Conservation (phyloP, 1,284 basidiomycete species). For the Boletus mariae region DNA sequence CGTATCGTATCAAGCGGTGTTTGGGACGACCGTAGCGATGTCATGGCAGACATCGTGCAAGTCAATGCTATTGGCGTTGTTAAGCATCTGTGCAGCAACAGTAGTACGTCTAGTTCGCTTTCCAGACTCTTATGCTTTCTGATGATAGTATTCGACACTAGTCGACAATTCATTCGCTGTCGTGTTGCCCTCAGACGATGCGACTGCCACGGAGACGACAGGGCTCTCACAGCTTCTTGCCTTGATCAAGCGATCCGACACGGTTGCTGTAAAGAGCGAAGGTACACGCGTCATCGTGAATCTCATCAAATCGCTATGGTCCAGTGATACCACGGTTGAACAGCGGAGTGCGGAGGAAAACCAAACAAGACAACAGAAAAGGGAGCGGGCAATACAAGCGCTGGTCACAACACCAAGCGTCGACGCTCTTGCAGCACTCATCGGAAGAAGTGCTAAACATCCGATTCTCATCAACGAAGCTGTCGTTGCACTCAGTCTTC, state of each 20-base stretch:
- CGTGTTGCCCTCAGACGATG: slow-evolving; percentile 41
- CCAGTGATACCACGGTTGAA: slow-evolving; percentile 40
- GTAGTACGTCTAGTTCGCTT: slow-evolving; percentile 48
- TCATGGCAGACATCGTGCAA: slow-evolving; percentile 81
- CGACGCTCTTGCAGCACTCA: slow-evolving; percentile 65
- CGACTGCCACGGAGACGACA: slow-evolving; percentile 30
- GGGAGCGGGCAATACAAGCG: slow-evolving; percentile 51
- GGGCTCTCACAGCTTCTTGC: slow-evolving; percentile 70
- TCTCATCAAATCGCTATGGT: slow-evolving; percentile 69
- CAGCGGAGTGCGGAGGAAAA: slow-evolving; percentile 25
- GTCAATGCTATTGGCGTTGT: slow-evolving; percentile 83
- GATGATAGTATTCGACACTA: slow-evolving; percentile 30
- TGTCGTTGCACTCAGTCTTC: slow-evolving; percentile 76
- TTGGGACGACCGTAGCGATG: slow-evolving; percentile 69
- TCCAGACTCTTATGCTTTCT: slow-evolving; percentile 1
- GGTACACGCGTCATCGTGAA: slow-evolving; percentile 87
- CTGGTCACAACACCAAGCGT: slow-evolving; percentile 54
- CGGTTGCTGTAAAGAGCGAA: slow-evolving; percentile 82
- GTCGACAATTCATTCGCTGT: slow-evolving; percentile 64
- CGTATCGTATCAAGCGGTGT: slow-evolving; percentile 63
- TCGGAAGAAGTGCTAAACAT: slow-evolving; percentile 76
- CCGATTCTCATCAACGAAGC: slow-evolving; percentile 89
- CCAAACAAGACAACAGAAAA: slow-evolving; percentile 42
- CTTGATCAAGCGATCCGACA: slow-evolving; percentile 77
- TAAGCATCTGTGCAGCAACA: slow-evolving; percentile 82